Conservation (phyloP, 2,329 filamentous ascomycete species). For the Dactylellina drechsleri region DNA sequence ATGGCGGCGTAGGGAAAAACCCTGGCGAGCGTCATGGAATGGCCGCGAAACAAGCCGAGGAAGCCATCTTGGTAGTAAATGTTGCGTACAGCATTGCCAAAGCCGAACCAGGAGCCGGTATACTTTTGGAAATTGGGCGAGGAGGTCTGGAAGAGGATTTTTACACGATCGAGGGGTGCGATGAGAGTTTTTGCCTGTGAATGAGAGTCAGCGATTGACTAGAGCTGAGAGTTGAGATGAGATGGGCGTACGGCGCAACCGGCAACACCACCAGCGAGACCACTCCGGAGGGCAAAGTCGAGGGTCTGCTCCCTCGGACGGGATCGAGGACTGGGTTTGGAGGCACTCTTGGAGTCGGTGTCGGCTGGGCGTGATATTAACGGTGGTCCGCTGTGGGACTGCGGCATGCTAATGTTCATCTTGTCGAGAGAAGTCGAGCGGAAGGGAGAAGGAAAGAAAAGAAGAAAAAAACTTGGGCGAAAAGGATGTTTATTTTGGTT, state of each 20-base stretch:
- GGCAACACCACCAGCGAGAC: slow-evolving; percentile 86
- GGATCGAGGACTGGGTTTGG: slow-evolving; percentile 16
- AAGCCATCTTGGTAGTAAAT: slow-evolving; percentile 81
- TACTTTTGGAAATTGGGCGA: slow-evolving; percentile 96
- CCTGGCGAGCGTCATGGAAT: slow-evolving; percentile 90
- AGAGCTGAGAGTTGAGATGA: neutral
- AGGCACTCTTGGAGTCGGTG: slow-evolving; percentile 15
- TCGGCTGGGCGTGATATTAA: slow-evolving; percentile 28
- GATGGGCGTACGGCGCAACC: slow-evolving; percentile 81
- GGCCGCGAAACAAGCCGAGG: slow-evolving; percentile 85
- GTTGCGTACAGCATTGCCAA: slow-evolving; percentile 81
- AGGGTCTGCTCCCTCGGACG: slow-evolving; percentile 59
- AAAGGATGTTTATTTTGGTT: slow-evolving; percentile 3
- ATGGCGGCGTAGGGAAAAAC: slow-evolving; percentile 98
- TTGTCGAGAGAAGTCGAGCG: slow-evolving; percentile 11
- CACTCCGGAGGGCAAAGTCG: slow-evolving; percentile 85
- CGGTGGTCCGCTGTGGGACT: slow-evolving; percentile 52
- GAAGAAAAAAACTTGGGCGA: slow-evolving; percentile 15
- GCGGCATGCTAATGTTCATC: slow-evolving; percentile 54
- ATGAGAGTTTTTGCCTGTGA: slow-evolving; percentile 90
- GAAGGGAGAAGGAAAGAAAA: slow-evolving; percentile 1
- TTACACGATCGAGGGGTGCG: slow-evolving; percentile 94
- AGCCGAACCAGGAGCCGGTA: slow-evolving; percentile 84
- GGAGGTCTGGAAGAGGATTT: slow-evolving; percentile 96
- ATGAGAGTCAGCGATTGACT: neutral